Evolutionary conservation across 768 basidiomycete genomes (phyloP).

Genomic region (Russula vinacea): DNA sequence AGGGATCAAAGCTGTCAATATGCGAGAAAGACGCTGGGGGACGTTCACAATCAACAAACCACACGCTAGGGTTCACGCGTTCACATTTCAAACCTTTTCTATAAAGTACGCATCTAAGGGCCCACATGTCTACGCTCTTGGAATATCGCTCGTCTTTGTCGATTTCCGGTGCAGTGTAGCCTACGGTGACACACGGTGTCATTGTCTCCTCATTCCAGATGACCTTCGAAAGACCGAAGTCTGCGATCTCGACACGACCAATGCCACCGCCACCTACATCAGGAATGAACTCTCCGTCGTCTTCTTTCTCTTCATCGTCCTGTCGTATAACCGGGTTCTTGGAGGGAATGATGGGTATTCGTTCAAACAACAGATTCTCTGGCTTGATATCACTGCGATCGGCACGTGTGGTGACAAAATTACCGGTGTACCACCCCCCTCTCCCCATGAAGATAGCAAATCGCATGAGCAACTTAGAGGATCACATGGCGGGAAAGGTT

Average conservation of each 20-base stretch:
- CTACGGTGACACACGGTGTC: slow-evolving; percentile 99
- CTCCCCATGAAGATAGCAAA: slow-evolving; percentile 94
- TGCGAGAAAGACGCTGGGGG: no score
- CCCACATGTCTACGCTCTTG: slow-evolving; percentile 99
- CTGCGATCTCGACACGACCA: slow-evolving; percentile 96
- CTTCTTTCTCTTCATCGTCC: slow-evolving; percentile 97
- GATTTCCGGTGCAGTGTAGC: slow-evolving; percentile 98
- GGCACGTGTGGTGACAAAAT: slow-evolving; percentile 18
- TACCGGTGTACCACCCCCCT: slow-evolving; percentile 96
- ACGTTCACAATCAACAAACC: no score
- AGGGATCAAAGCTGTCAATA: no score
- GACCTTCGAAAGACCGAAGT: slow-evolving; percentile 95
- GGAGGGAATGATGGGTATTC: slow-evolving; percentile 88
- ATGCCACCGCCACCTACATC: slow-evolving; percentile 96
- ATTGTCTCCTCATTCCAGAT: slow-evolving; percentile 99
- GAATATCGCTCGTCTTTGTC: slow-evolving; percentile 97
- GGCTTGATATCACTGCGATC: slow-evolving; percentile 85
- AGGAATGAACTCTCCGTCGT: slow-evolving; percentile 92
- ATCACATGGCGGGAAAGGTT: slow-evolving; percentile 97
- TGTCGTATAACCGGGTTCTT: slow-evolving; percentile 70
- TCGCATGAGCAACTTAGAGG: slow-evolving; percentile 90
- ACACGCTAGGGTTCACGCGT: no score
- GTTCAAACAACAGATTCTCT: slow-evolving; percentile 92
- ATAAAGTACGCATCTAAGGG: slow-evolving; percentile 97
- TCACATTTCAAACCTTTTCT: no score